Base-by-base conservation (phyloP, 192 early-diverging fungal species). In the Coemansia sp. region DNA sequence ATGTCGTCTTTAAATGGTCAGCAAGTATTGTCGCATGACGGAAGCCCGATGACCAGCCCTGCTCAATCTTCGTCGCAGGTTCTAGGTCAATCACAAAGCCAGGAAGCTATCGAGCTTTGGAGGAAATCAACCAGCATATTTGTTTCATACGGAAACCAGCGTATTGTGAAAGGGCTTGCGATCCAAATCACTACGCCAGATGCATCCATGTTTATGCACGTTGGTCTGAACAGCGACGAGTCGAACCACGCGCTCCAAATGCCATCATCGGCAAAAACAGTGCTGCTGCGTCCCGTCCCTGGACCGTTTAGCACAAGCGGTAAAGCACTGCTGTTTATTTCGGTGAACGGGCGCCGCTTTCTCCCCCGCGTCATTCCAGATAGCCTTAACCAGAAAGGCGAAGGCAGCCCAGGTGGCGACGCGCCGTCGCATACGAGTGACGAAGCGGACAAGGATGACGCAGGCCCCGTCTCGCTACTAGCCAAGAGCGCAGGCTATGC, bases 41-140 rank as follows among this genome's bases (percentile, higher is more conserved):
- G 40, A 38, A 42, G 42, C 20, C 34, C 52, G 4, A 20, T 45
- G 50, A 7, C 52, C 3, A 62, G 32, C 53, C 48, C 67, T 14
- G 56, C 54, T 7, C 34, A 41, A n/a, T 17, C 55, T 9, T 35
- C 55, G 17, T 23, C 32, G 5, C 33, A 23, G 14, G 57, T 33
- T n/a, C 15, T 53, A 17, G 62, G 43, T 13, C 70, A 69, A 41
- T 61, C 25, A 9, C 77, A 74, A 60, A 66, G 52, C 60, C 73
- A 72, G 42, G 67, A 75, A 29, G 63, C 67, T 35, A 20, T 72
- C 7, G 70, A 75, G 60, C 60, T 62, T 23, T 81, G 78, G 78
- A 75, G 62, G 33, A 81, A 81, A 56, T 42, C 52, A 20, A 75
- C 78, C 9, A 67, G 68, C 1, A 73, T 81, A 66, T 81, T 81